Evolutionary conservation across 73 alveolate genomes (phyloP), one percentile per base, ranked within the genome.

Genomic region (Uronychia binucleata): DNA sequence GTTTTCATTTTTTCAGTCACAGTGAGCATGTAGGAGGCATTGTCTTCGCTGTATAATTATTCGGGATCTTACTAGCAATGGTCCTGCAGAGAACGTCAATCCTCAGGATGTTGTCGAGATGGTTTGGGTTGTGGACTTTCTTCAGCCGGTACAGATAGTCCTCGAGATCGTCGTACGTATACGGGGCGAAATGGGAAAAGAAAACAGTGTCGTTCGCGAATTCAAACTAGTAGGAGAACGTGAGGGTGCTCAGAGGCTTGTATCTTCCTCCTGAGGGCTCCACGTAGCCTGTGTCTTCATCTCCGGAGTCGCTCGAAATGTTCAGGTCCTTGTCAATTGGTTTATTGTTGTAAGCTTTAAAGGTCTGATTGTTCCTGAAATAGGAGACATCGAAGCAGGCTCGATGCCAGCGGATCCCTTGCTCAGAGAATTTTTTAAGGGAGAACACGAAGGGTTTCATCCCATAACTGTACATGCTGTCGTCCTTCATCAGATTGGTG

Each of bases 121-220:
- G 1, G 46, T 77, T 29, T 31, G 27, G 67, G 28, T 67, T 57
- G 80, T 79, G 0, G 77, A 81, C 8, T 78, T 31, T 26, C 59
- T 67, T 59, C 74, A 32, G 30, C 33, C 74, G 0, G 28, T 35
- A 76, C 46, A 90, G 83, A 30, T 57, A 74, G 32, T 88, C 58
- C 25, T 88, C 88, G 57, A 94, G 85, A 84, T 96, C 98, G 0
- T 96, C 84, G 82, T 91, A 92, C 0, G 99, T 96, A 76, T 89
- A 96, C 0, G 99, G 99, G 83, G 84, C 87, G 77, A 94, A 96
- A 88, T 96, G 96, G 29, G 97, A 92, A 79, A 96, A 96, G 90
- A 87, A 96, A 57, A 96, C 97, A 58, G 83, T 92, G 77, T 96
- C 99, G 75, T 96, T 81, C 80, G 91, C 98, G 78, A 77, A 92